phyloP scores from a whole-genome alignment of 495 filamentous ascomycete species.

The Chaetomium tenue region DNA sequence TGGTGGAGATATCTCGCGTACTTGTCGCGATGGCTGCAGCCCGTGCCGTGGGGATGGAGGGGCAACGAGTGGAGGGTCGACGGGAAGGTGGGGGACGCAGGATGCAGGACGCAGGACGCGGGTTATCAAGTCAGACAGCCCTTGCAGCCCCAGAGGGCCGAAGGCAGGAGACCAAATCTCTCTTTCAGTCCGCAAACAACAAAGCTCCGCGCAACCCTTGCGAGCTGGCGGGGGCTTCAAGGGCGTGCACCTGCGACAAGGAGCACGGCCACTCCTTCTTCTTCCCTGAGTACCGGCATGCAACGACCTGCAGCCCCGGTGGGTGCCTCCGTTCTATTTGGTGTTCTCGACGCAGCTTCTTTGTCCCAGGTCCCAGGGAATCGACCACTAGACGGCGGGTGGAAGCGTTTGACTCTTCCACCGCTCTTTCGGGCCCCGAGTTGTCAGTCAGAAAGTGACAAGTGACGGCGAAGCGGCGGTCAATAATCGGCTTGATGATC shows the following conservation, averaged over 20 bases:
- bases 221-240: conserved; percentile 18
- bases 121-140: conserved; percentile 38
- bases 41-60: conserved; percentile 22
- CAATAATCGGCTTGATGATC: conserved; percentile 18
- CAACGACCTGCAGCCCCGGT: conserved; percentile 39
- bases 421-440: conserved; percentile 48
- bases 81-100: conserved; percentile 12
- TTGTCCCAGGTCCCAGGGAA: conserved; percentile 46
- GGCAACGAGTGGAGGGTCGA: conserved; percentile 25
- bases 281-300: conserved; percentile 42
- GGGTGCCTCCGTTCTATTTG: conserved; percentile 37
- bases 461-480: conserved; percentile 35
- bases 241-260: conserved; percentile 34
- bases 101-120: conserved; percentile 21
- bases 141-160: conserved; percentile 34
- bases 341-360: conserved; percentile 47
- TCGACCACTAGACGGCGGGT: conserved; percentile 44
- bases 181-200: conserved; percentile 34
- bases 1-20: conserved; percentile 28
- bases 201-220: conserved; percentile 30
- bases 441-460: conserved; percentile 43
- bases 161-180: conserved; percentile 22
- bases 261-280: conserved; percentile 40
- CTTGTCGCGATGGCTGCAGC: conserved; percentile 23
- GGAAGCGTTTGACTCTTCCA: conserved; percentile 44